Base-by-base conservation (phyloP, 208 protist genomes). In the Endotrypanum monterogeii region DNA sequence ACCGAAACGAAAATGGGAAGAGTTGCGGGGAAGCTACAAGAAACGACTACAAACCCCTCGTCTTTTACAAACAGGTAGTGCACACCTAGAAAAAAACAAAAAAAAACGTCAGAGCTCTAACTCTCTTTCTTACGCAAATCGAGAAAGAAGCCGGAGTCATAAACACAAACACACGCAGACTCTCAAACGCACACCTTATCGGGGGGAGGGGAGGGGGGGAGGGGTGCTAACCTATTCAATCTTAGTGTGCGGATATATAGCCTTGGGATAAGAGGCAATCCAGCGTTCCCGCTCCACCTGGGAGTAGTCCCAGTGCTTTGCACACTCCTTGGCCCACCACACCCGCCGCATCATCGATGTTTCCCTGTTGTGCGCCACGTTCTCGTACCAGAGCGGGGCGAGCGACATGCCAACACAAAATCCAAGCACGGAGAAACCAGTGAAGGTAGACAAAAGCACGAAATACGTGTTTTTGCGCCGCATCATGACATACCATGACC, bases 241-340 rank as follows among this genome's bases (percentile, higher is more conserved):
- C 66, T 80, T 76, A 57, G 77, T 85, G 61, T 85, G 57, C 32
- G 90, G 90, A 54, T 85, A 79, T 57, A 61, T 67, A 8, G 72
- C 84, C 74, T 94, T 86, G 20, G 90, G 90, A 74, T 93, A 93
- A 55, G 75, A 57, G 7, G 90, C 90, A 57, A 61, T 67, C 91
- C 91, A 96, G 46, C 58, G 75, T 39, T 84, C 76, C 61, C 85
- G 73, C 44, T 87, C 58, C 44, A 95, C 72, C 78, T 97, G 92
- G 23, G 90, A 95, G 83, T 91, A 93, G 79, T 97, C 90, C 87
- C 90, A 97, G 73, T 93, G 60, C 89, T 94, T 89, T n/a, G 88
- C 87, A 71, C 94, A 97, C 84, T 97, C 82, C 90, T 96, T 94
- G 48, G 94, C 94, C 94, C 94, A 97, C 94, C 94, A 97, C 65